A percentile compares a stretch with the other conserved stretches of the same genome.
These are phyloP conservation scores for Coprinellus micaceus DNA, from an alignment of 768 basidiomycete genomes.

Conservation along the genomic window DNA sequence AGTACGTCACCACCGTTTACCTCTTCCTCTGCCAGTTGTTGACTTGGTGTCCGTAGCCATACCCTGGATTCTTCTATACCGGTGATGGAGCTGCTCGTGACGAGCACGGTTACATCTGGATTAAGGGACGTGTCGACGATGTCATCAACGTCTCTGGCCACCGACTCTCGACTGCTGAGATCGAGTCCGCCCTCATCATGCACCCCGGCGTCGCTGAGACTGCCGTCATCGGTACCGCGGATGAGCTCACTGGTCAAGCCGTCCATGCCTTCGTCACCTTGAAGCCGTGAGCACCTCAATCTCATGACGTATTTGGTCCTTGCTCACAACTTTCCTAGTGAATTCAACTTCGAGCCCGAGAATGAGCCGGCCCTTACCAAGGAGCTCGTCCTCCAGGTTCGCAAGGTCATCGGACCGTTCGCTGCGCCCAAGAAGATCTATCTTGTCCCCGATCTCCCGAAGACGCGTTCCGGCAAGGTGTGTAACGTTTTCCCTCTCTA, in stretches of 20 bases:
- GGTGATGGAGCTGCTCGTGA: conserved; percentile 96
- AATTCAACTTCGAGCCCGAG: conserved; percentile 71
- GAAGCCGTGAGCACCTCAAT: conserved; percentile 68
- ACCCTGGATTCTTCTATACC: conserved; percentile 93
- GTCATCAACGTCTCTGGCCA: conserved; percentile 99
- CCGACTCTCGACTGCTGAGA: conserved; percentile 94
- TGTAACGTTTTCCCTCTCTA: conserved; percentile 15
- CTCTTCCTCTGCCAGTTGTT: background rate
- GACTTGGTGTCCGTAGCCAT: conserved; percentile 41
- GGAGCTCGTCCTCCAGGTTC: conserved; percentile 90
- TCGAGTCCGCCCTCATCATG: conserved; percentile 92
- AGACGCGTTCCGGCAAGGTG: conserved; percentile 94
- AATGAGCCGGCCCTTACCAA: conserved; percentile 73
- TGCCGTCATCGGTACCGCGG: conserved; percentile 83
- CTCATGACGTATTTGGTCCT: too few species aligned
- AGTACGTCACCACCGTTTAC: conserved; percentile 18
- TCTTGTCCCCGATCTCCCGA: conserved; percentile 81
- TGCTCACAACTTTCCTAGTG: too few species aligned
- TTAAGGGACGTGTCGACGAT: conserved; percentile 95
- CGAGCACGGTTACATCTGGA: conserved; percentile 97
- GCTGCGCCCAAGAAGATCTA: conserved; percentile 93
- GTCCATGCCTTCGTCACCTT: conserved; percentile 93
- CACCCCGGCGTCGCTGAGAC: conserved; percentile 97
- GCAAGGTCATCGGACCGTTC: conserved; percentile 97
- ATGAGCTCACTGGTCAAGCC: conserved; percentile 90